Percentiles rank a stretch among this genome's conserved stretches.
Conservation (phyloP, 1,139 yeast genomes). For the Chernovozyma aurita region DNA sequence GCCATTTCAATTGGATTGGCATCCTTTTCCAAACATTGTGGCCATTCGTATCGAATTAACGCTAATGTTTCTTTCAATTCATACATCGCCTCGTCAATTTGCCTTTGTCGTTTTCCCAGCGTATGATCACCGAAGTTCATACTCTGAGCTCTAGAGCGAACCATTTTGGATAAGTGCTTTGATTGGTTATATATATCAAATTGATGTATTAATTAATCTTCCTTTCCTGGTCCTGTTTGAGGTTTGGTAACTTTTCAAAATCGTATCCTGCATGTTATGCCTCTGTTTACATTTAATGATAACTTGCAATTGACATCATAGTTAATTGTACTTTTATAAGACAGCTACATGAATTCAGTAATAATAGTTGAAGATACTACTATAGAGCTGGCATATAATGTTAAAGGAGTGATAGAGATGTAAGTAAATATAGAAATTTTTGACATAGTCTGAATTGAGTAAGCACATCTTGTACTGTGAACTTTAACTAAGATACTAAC, state of each 20-base stretch:
- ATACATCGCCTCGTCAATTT: slow-evolving; percentile 28
- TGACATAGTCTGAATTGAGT: too few species aligned
- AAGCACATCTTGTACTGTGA: too few species aligned
- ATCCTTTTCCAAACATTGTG: slow-evolving; percentile 29
- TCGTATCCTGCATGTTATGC: too few species aligned
- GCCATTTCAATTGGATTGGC: slow-evolving; percentile 85
- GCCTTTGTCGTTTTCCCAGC: slow-evolving; percentile 14
- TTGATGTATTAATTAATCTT: too few species aligned
- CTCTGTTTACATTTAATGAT: too few species aligned
- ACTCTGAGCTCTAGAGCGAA: slow-evolving; percentile 14
- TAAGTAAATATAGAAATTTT: slow-evolving; percentile 15
- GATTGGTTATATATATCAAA: background rate
- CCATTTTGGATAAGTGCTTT: slow-evolving; percentile 1
- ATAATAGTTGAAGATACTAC: slow-evolving; percentile 4
- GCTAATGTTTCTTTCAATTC: slow-evolving; percentile 36
- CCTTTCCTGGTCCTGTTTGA: background rate
- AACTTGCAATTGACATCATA: too few species aligned
- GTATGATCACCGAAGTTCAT: slow-evolving; percentile 16
- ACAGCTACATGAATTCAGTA: slow-evolving; percentile 2
- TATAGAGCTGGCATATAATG: slow-evolving; percentile 1
- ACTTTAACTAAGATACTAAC: too few species aligned
- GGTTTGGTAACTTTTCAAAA: too few species aligned
- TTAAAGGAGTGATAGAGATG: slow-evolving; percentile 16
- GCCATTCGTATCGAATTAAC: slow-evolving; percentile 43
- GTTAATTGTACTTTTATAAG: too few species aligned